These are phyloP conservation scores for Gossypium davidsonii DNA, from an alignment of 441 rosid species.

Conservation along the genomic window DNA sequence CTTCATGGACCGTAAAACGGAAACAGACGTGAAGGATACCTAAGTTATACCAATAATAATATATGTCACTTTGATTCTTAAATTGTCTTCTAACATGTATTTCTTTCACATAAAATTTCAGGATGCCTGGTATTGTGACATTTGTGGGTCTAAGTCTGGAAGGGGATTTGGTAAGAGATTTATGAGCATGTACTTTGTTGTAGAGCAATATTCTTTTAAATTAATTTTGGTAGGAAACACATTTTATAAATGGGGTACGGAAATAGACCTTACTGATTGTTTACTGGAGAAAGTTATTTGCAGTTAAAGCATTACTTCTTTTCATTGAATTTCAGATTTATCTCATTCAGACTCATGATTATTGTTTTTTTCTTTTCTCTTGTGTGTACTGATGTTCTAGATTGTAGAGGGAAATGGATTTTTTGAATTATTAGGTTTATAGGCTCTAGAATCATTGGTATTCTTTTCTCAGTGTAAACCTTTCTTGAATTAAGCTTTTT, in stretches of 20 bases:
- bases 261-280: background rate
- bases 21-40: no score
- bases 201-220: background rate
- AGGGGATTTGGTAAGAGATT: constrained; percentile 90
- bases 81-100: background rate
- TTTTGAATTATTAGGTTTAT: background rate
- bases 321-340: background rate
- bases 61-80: background rate
- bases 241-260: background rate
- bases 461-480: background rate
- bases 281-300: background rate
- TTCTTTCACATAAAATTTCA: constrained; percentile 25
- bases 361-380: background rate
- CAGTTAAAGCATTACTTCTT: background rate
- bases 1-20: no score
- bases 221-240: background rate
- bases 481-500: background rate
- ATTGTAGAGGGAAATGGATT: background rate
- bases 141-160: constrained; percentile 89
- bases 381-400: background rate
- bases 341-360: background rate
- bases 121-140: constrained; percentile 99
- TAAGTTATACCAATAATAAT: background rate
- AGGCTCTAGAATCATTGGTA: no score
- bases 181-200: background rate